Evolutionary conservation across 2,329 filamentous ascomycete species (phyloP).

Genomic region (Rosellinia necatrix): DNA sequence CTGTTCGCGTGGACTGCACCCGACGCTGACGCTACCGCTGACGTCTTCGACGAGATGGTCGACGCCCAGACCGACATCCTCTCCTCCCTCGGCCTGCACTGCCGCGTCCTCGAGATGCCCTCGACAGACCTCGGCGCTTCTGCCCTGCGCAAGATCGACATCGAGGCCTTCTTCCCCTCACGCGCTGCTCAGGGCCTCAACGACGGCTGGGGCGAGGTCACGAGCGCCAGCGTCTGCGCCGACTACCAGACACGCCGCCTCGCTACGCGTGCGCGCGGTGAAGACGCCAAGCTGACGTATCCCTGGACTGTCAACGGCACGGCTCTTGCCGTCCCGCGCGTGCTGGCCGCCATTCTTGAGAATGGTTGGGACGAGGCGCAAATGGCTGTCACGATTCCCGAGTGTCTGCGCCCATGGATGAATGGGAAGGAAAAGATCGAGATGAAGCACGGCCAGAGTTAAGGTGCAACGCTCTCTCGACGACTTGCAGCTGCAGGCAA

Average conservation of each 20-base stretch:
- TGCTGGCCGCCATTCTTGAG: constrained; percentile 87
- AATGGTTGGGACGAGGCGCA: constrained; percentile 81
- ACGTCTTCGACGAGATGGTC: constrained; percentile 83
- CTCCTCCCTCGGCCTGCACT: constrained; percentile 75
- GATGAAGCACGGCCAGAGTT: constrained; percentile 37
- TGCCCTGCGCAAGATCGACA: constrained; percentile 85
- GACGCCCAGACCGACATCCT: constrained; percentile 86
- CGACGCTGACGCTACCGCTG: constrained; percentile 51
- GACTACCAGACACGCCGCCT: constrained; percentile 91
- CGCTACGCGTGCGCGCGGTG: constrained; percentile 69
- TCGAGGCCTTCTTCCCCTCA: constrained; percentile 92
- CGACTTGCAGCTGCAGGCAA: no score
- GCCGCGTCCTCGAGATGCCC: constrained; percentile 92
- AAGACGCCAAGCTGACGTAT: constrained; percentile 59
- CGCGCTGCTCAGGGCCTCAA: constrained; percentile 56
- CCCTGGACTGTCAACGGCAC: constrained; percentile 95
- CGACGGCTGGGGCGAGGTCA: constrained; percentile 90
- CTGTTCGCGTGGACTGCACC: constrained; percentile 90
- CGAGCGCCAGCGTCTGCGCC: constrained; percentile 86
- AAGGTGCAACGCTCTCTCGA: no score
- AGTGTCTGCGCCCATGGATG: constrained; percentile 85
- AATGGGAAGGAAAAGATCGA: constrained; percentile 71
- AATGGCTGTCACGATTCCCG: constrained; percentile 73
- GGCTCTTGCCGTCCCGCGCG: constrained; percentile 85
- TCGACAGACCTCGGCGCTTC: constrained; percentile 85